phyloP scores from a whole-genome alignment of 2,329 filamentous ascomycete genomes.

The Stemphylium lycopersici region DNA sequence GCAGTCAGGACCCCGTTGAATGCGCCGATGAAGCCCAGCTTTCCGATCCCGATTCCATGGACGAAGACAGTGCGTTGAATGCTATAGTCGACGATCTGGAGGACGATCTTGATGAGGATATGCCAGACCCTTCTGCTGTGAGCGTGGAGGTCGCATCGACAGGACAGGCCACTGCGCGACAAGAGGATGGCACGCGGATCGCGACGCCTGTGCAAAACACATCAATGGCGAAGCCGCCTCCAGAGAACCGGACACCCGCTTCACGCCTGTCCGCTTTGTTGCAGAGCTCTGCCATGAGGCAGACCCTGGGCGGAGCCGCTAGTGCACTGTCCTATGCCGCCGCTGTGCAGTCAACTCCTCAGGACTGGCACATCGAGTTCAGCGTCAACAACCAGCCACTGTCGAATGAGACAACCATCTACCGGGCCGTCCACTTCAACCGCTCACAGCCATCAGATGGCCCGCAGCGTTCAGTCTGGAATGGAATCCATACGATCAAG shows the following conservation, averaged over 20 bases:
- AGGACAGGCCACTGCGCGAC: constrained; percentile 87
- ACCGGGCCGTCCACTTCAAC: constrained; percentile 85
- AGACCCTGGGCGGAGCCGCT: constrained; percentile 42
- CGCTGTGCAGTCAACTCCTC: constrained; percentile 77
- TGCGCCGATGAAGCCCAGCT: constrained; percentile 91
- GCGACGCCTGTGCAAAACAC: constrained; percentile 74
- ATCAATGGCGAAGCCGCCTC: constrained; percentile 37
- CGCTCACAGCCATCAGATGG: constrained; percentile 68
- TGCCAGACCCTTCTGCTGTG: constrained; percentile 83
- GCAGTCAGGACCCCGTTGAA: constrained; percentile 70
- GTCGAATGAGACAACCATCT: constrained; percentile 91
- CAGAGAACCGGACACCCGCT: constrained; percentile 35
- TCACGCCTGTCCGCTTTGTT: constrained; percentile 40
- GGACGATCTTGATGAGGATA: constrained; percentile 71
- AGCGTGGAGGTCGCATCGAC: constrained; percentile 87
- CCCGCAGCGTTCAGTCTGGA: constrained; percentile 81
- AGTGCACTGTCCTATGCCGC: constrained; percentile 81
- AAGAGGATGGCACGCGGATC: constrained; percentile 88
- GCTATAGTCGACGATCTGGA: constrained; percentile 91
- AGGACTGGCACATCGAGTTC: constrained; percentile 98
- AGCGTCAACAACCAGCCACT: constrained; percentile 83
- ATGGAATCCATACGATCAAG: constrained; percentile 85
- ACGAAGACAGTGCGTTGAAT: constrained; percentile 71
- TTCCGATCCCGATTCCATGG: constrained; percentile 72
- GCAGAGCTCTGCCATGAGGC: constrained; percentile 42